Evolutionary conservation across 1,284 basidiomycete species (phyloP), one percentile per base, ranked within the genome.

Genomic region (Testicularia cyperi): DNA sequence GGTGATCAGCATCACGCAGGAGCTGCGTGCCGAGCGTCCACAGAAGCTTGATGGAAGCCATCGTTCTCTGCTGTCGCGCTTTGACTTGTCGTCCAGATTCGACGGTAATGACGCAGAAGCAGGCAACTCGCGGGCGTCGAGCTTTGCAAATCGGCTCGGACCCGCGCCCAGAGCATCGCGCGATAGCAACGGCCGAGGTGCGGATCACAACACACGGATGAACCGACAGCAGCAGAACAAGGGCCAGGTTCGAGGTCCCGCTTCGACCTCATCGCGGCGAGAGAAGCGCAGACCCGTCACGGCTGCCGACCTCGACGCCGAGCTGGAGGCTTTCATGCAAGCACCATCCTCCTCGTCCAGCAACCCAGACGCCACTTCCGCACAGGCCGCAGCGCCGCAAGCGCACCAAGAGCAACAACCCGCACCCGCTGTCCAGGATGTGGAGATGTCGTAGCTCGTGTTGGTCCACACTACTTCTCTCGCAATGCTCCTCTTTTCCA

Each of bases 251-350:
- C n/a, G n/a, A n/a, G n/a, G n/a, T n/a, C n/a, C n/a, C n/a, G n/a
- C n/a, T n/a, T n/a, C n/a, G n/a, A n/a, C n/a, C n/a, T n/a, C n/a
- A n/a, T n/a, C n/a, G n/a, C n/a, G n/a, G n/a, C n/a, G n/a, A n/a
- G 61, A 58, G 22, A 65, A 58, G 48, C 74, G 73, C 42, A 78
- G 80, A 1, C 79, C 58, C 7, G 62, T 88, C 72, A 90, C 87
- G 7, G 86, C 84, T 5, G 87, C 85, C 43, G 90, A 95, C 64
- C 79, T 96, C 44, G 92, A 96, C 78, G 86, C 84, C 72, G 91
- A 96, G 79, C 78, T 96, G 55, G 92, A 95, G 65, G 85, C 86
- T 1, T 95, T 92, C 78, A 91, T 94, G 89, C 73, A 68, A 27
- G 32, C 56, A 6, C 55, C 68, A 3, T 42, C 54, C 10, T 19